Evolutionary conservation across 2,329 filamentous ascomycete genomes (phyloP).

Genomic region (Fusarium hainanense): DNA sequence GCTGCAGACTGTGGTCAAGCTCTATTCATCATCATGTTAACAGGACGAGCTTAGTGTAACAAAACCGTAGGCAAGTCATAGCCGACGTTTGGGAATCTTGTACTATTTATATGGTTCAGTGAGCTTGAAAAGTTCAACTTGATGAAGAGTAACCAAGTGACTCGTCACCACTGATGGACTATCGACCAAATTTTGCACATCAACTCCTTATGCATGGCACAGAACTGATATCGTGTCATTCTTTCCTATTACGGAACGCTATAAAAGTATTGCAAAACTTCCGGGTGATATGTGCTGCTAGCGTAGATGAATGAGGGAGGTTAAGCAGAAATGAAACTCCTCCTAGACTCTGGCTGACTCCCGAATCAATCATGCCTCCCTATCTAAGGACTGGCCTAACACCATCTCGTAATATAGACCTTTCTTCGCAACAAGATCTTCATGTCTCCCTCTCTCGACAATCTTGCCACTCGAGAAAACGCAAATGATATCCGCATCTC

Average conservation of each 20-base stretch:
- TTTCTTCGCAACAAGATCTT: slow-evolving; percentile 62
- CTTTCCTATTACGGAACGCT: not conserved
- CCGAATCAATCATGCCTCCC: slow-evolving; percentile 40
- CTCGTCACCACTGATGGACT: not conserved
- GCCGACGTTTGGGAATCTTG: too few relatives aligned
- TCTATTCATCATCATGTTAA: not conserved
- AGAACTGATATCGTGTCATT: not conserved
- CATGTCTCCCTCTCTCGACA: slow-evolving; percentile 70
- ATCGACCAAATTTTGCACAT: not conserved
- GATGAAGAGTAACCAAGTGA: not conserved
- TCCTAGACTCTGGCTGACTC: not conserved
- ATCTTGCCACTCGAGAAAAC: slow-evolving; percentile 63
- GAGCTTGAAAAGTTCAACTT: too few relatives aligned
- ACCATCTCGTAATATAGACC: slow-evolving; percentile 67
- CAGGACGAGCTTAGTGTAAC: not conserved
- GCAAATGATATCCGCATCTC: slow-evolving; percentile 71
- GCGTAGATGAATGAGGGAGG: not conserved
- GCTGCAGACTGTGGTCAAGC: slow-evolving; percentile 12
- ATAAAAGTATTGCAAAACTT: not conserved
- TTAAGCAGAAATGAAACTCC: not conserved
- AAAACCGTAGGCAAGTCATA: not conserved
- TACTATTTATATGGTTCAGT: too few relatives aligned
- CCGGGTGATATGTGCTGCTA: too few relatives aligned
- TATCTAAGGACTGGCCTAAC: slow-evolving; percentile 56
- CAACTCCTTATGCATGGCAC: not conserved